Base-by-base conservation (phyloP, 1,139 yeast species). In the Debaryomyces singareniensis region DNA sequence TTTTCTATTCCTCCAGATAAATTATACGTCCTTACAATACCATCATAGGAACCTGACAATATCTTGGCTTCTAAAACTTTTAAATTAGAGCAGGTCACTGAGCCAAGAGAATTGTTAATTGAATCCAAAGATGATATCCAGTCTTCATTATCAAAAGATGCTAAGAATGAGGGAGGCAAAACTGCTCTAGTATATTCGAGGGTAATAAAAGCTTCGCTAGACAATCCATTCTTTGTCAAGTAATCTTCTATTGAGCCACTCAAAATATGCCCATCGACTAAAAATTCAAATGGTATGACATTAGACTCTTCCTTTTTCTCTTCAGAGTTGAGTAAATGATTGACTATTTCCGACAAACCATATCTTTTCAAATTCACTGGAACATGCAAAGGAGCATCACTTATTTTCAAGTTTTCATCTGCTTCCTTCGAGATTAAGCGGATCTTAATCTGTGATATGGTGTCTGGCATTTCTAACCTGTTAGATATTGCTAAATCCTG, bases 301-400 rank as follows among this genome's bases (percentile, higher is more conserved):
- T 62, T 64, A 20, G 73, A 78, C 22, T 66, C 69, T 7, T 47
- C 53, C 11, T 40, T 38, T 25, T 54, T 57, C 6, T 45, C 49
- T 16, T 51, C 50, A 16, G 58, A 55, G 6, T 58, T 68, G 28
- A 91, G 64, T 35, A 91, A 68, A 60, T 89, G 96, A 59, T 91
- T 93, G 22, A 91, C 96, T 51, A 91, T 79, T 58, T 91, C 97
- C 2, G 96, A 86, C 29, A 91, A 71, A 31, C 99, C 98, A 53
- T 77, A 89, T 53, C 97, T 72, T 46, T 84, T 87, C 45, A 91
- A 69, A 3, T 81, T 61, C 18, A 82, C 83, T 13, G 98, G 98
- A 11, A 87, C 96, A 49, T 71, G 84, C 34, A 89, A 67, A 6
- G 96, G 94, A 25, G 82, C 75, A 33, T 86, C 95, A n/a, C 83